A percentile compares a stretch with the other conserved stretches of the same genome.
Conservation (phyloP, 2,329 filamentous ascomycete species). For the Colletotrichum sojae region DNA sequence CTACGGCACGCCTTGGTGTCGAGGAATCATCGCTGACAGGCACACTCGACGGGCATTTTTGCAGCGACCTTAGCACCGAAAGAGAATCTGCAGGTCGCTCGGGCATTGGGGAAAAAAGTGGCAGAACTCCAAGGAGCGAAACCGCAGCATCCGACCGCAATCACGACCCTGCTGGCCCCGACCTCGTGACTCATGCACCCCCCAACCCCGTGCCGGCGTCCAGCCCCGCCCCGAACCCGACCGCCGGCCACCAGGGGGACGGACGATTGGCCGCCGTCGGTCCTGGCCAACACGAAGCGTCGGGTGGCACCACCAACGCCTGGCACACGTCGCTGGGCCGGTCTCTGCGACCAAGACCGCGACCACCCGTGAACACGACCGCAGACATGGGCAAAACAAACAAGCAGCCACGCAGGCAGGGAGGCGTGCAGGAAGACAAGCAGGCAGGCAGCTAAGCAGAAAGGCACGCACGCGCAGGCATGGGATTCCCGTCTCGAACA, state of each 20-base stretch:
- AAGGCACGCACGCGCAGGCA: neutral
- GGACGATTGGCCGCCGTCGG: neutral
- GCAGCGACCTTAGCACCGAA: neutral
- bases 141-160: conserved; percentile 24
- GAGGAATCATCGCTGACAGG: conserved; percentile 16
- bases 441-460: neutral
- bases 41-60: neutral
- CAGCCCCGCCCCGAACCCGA: conserved; percentile 34
- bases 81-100: conserved; percentile 18
- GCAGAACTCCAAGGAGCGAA: neutral
- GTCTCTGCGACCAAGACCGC: conserved; percentile 6
- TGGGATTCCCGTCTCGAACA: conserved; percentile 1
- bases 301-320: conserved; percentile 1
- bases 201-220: conserved; percentile 34
- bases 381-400: conserved; percentile 6
- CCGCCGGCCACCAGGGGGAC: conserved; percentile 16
- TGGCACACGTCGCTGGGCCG: conserved; percentile 5
- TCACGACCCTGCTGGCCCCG: conserved; percentile 15
- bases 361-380: conserved; percentile 6
- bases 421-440: too few species aligned
- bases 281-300: conserved; percentile 8
- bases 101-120: neutral
- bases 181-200: conserved; percentile 32
- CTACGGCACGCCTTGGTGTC: conserved; percentile 13
- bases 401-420: neutral